Percentiles rank a stretch among this genome's conserved stretches.
These are phyloP conservation scores for Fusarium verrucosum DNA, from an alignment of 2,329 filamentous ascomycete species.

Conservation along the genomic window DNA sequence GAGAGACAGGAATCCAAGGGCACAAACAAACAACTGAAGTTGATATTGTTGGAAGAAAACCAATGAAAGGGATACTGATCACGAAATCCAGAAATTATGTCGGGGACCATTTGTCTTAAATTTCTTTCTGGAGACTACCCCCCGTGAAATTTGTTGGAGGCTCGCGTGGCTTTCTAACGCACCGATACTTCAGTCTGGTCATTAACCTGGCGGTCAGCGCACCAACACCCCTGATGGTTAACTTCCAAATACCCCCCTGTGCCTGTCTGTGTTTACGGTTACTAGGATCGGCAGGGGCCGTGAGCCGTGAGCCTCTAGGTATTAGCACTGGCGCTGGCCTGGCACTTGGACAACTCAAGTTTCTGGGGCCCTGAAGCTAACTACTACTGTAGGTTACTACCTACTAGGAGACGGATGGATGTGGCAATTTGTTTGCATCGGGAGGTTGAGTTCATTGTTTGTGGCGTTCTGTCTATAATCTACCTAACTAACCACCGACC, in stretches of 20 bases:
- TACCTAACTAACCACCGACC: too few species aligned
- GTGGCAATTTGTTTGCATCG: slow-evolving; percentile 32
- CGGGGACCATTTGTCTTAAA: slow-evolving; percentile 40
- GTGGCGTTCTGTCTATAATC: slow-evolving; percentile 13
- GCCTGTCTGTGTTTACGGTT: slow-evolving; percentile 32
- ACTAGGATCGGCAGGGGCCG: slow-evolving; percentile 44
- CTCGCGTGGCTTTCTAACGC: slow-evolving; percentile 35
- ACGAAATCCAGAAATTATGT: slow-evolving; percentile 30
- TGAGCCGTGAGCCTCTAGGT: slow-evolving; percentile 29
- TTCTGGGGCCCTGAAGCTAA: slow-evolving; percentile 25
- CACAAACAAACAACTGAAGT: slow-evolving; percentile 33
- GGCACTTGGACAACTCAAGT: slow-evolving; percentile 29
- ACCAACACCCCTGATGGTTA: slow-evolving; percentile 35
- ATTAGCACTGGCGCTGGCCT: slow-evolving; percentile 27
- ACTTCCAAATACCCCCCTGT: slow-evolving; percentile 31
- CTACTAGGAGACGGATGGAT: too few species aligned
- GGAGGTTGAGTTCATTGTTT: slow-evolving; percentile 17
- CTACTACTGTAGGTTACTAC: too few species aligned
- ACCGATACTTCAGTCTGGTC: slow-evolving; percentile 34
- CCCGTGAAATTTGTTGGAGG: slow-evolving; percentile 34
- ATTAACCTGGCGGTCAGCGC: slow-evolving; percentile 37
- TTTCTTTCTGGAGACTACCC: slow-evolving; percentile 25
- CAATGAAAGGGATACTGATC: slow-evolving; percentile 29
- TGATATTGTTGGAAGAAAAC: slow-evolving; percentile 31
- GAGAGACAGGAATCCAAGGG: slow-evolving; percentile 36